Conservation (phyloP, 2,329 filamentous ascomycete genomes). For the Colletotrichum musae region DNA sequence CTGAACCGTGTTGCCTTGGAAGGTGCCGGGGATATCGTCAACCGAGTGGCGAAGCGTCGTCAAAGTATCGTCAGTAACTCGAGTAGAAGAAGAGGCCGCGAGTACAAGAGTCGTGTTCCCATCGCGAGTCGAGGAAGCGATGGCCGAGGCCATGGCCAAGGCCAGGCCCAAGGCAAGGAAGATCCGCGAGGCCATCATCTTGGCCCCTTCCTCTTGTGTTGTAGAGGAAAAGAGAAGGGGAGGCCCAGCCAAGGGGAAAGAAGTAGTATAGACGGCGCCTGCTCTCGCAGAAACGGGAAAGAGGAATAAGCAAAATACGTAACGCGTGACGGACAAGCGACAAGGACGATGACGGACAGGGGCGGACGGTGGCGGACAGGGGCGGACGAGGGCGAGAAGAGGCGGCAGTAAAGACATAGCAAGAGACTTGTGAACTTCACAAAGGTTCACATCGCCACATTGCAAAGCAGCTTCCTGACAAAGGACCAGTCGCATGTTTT, state of each 20-base stretch:
- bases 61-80: neutral
- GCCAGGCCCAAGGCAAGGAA: neutral
- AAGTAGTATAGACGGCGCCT: too few relatives aligned
- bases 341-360: too few relatives aligned
- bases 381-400: too few relatives aligned
- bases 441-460: neutral
- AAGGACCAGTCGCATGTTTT: neutral
- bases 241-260: neutral
- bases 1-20: too few relatives aligned
- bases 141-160: neutral
- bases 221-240: neutral
- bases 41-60: too few relatives aligned
- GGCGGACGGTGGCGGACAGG: too few relatives aligned
- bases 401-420: too few relatives aligned
- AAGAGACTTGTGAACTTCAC: neutral
- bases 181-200: slow-evolving; percentile 8
- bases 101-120: neutral
- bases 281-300: neutral
- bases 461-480: neutral
- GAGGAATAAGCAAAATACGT: neutral
- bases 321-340: neutral
- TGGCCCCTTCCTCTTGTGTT: neutral
- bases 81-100: neutral
- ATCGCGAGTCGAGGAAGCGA: neutral
- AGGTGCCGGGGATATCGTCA: too few relatives aligned